Percentiles rank a stretch among this genome's conserved stretches.
Conservation (phyloP, 2,329 filamentous ascomycete genomes). For the Sclerotinia spermophila region DNA sequence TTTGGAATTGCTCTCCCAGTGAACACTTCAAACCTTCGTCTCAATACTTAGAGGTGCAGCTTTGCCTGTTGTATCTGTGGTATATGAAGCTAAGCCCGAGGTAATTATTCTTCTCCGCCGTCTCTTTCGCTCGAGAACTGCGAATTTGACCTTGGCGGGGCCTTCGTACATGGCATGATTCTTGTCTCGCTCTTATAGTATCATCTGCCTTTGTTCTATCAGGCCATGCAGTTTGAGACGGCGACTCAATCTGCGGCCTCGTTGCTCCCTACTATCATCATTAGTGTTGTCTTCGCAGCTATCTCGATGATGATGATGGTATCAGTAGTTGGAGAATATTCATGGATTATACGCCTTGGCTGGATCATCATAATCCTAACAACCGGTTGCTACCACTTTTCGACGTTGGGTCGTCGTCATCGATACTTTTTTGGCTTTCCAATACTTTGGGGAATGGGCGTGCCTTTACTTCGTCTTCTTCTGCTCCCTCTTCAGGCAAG, state of each 20-base stretch:
- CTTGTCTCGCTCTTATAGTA: conserved; percentile 46
- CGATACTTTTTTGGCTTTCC: background rate
- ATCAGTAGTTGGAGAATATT: background rate
- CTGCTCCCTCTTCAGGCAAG: conserved; percentile 39
- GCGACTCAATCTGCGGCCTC: conserved; percentile 14
- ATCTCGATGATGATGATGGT: background rate
- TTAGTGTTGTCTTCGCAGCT: background rate
- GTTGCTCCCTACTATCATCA: background rate
- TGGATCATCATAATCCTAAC: background rate
- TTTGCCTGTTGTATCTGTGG: conserved; percentile 41
- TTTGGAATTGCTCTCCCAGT: background rate
- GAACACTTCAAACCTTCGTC: conserved; percentile 46
- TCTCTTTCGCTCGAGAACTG: conserved; percentile 1
- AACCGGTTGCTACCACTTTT: background rate
- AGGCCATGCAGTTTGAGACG: background rate
- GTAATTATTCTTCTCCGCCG: background rate
- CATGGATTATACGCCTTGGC: background rate
- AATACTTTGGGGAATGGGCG: background rate
- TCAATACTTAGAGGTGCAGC: conserved; percentile 52
- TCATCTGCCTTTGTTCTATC: conserved; percentile 27
- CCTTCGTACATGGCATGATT: background rate
- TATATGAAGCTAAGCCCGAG: conserved; percentile 41
- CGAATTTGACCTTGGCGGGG: background rate
- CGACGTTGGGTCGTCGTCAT: background rate
- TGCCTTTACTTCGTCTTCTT: background rate